A percentile compares a stretch with the other conserved stretches of the same genome.
Evolutionary conservation across 163 green algal species (phyloP).

Genomic region (Botryococcus braunii): DNA sequence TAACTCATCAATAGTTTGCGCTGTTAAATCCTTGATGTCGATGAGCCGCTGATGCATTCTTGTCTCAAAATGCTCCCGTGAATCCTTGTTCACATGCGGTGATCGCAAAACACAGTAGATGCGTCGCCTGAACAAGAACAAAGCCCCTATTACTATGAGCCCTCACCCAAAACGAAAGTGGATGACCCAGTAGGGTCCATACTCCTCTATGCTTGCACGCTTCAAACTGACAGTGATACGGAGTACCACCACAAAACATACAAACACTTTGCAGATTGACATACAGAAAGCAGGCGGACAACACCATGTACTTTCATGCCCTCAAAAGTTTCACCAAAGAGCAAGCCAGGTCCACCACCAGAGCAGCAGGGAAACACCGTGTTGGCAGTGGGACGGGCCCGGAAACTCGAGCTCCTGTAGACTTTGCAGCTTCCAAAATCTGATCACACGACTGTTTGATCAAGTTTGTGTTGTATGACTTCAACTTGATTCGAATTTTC

Average conservation of each 20-base stretch:
- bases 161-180: too few species aligned
- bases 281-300: too few species aligned
- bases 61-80: constrained; percentile 96
- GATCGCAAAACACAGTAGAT: constrained; percentile 90
- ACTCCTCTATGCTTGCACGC: too few species aligned
- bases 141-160: not conserved
- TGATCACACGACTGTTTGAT: constrained; percentile 53
- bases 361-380: constrained; percentile 6
- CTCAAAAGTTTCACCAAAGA: not conserved
- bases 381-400: constrained; percentile 85
- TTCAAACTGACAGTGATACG: too few species aligned
- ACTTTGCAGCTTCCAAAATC: constrained; percentile 60
- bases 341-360: not conserved
- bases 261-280: too few species aligned
- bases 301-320: too few species aligned
- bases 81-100: constrained; percentile 98
- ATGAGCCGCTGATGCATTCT: constrained; percentile 85
- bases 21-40: constrained; percentile 83
- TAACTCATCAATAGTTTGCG: constrained; percentile 84
- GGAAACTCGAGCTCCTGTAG: constrained; percentile 48
- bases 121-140: constrained; percentile 21
- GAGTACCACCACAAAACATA: too few species aligned
- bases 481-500: constrained; percentile 82
- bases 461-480: constrained; percentile 54
- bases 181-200: too few species aligned